A percentile compares a stretch with the other conserved stretches of the same genome.
Conservation (phyloP, 139 green algal species). For the Haematococcus sp. region DNA sequence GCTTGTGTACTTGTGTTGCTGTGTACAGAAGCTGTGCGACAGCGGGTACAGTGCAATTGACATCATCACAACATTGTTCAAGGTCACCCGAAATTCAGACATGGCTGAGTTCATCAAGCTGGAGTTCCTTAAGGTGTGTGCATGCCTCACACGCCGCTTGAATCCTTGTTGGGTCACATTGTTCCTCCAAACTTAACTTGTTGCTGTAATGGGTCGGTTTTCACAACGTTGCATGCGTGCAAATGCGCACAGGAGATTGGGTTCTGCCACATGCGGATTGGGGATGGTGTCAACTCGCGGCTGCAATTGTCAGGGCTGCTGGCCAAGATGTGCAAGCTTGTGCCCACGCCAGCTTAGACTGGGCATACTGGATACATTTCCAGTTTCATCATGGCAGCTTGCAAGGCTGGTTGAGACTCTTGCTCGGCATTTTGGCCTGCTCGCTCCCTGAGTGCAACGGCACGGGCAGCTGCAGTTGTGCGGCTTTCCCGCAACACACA, state of each 20-base stretch:
- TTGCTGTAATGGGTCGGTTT: constrained; percentile 20
- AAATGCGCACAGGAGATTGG: constrained; percentile 75
- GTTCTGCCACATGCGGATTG: constrained; percentile 92
- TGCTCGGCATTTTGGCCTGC: too few relatives aligned
- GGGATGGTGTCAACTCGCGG: constrained; percentile 84
- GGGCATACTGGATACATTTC: background rate
- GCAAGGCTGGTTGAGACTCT: too few relatives aligned
- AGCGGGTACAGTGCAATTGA: constrained; percentile 88
- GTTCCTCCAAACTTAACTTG: too few relatives aligned
- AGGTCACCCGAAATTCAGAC: constrained; percentile 48
- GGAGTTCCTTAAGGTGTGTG: constrained; percentile 82
- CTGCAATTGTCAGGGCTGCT: constrained; percentile 93
- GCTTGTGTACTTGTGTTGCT: background rate
- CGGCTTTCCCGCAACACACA: too few relatives aligned
- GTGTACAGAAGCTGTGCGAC: constrained; percentile 73
- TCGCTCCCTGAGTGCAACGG: too few relatives aligned
- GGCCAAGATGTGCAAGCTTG: constrained; percentile 82
- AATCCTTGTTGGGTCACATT: too few relatives aligned
- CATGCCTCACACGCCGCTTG: too few relatives aligned
- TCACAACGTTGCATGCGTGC: too few relatives aligned
- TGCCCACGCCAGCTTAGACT: background rate
- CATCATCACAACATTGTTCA: constrained; percentile 97
- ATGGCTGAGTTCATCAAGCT: constrained; percentile 93
- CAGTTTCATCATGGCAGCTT: too few relatives aligned
- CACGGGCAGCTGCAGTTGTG: too few relatives aligned